Conservation (phyloP, 2,329 filamentous ascomycete genomes). For the Ophiostoma quercus region DNA sequence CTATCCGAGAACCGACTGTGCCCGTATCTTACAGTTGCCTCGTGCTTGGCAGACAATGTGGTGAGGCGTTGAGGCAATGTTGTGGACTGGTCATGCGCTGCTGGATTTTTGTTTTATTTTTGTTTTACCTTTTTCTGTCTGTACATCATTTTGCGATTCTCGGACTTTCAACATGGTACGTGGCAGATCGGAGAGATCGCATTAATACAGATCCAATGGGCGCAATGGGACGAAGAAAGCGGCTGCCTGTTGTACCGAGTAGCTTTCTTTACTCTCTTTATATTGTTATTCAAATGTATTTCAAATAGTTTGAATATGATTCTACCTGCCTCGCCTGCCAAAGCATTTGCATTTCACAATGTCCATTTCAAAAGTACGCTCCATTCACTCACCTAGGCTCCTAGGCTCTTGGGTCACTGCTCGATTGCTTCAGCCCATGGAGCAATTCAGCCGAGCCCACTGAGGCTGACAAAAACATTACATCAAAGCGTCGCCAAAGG, state of each 20-base stretch:
- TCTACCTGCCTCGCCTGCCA: neutral
- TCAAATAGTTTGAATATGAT: neutral
- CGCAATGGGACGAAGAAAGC: neutral
- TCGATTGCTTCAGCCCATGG: constrained; percentile 7
- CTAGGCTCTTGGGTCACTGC: neutral
- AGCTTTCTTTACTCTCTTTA: too few species aligned
- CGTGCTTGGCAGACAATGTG: neutral
- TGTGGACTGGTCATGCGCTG: neutral
- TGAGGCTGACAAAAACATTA: neutral
- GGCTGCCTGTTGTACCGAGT: neutral
- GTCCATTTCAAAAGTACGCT: neutral
- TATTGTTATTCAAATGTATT: neutral
- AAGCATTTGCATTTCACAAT: neutral
- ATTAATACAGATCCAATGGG: neutral
- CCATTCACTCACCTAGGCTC: neutral
- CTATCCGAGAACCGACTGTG: constrained; percentile 7
- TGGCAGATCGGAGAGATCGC: neutral
- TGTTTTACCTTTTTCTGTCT: neutral
- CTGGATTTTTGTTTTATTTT: neutral
- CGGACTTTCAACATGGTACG: neutral
- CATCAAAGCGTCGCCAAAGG: neutral
- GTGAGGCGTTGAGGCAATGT: neutral
- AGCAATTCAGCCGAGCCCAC: constrained; percentile 10
- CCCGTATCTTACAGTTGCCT: neutral
- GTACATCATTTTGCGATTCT: neutral